Percentiles rank a stretch among this genome's conserved stretches.
Evolutionary conservation across 108 stramenopile genomes (phyloP).

Genomic region (Skeletonema potamos): DNA sequence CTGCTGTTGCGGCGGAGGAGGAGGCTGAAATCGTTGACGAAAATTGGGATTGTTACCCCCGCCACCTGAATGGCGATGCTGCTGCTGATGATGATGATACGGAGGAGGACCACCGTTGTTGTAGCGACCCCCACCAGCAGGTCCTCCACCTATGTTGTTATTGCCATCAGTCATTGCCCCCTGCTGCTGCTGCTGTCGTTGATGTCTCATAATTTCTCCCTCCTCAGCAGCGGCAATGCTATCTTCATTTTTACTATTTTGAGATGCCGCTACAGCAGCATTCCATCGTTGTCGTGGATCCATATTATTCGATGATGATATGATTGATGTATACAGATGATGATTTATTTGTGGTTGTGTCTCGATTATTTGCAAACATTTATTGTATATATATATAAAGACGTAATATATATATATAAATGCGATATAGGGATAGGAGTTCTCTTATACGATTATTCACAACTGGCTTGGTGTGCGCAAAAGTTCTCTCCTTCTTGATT

Average conservation of each 20-base stretch:
- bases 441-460: too few relatives aligned
- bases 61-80: not conserved
- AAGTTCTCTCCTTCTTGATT: too few relatives aligned
- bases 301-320: not conserved
- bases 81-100: not conserved
- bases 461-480: too few relatives aligned
- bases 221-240: not conserved
- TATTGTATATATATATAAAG: too few relatives aligned
- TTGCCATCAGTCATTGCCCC: not conserved
- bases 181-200: not conserved
- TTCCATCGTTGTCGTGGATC: not conserved
- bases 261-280: not conserved
- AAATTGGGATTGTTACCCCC: not conserved
- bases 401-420: too few relatives aligned
- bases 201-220: conserved; percentile 1
- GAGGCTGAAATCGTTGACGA: conserved; percentile 13
- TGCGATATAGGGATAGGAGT: too few relatives aligned
- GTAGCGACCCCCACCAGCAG: not conserved
- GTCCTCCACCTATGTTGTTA: not conserved
- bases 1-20: not conserved
- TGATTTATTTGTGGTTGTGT: not conserved
- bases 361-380: not conserved
- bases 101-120: not conserved
- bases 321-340: not conserved
- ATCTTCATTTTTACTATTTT: not conserved